Evolutionary conservation across 345 rosid species (phyloP).

Genomic region (Syzygium oleosum): DNA sequence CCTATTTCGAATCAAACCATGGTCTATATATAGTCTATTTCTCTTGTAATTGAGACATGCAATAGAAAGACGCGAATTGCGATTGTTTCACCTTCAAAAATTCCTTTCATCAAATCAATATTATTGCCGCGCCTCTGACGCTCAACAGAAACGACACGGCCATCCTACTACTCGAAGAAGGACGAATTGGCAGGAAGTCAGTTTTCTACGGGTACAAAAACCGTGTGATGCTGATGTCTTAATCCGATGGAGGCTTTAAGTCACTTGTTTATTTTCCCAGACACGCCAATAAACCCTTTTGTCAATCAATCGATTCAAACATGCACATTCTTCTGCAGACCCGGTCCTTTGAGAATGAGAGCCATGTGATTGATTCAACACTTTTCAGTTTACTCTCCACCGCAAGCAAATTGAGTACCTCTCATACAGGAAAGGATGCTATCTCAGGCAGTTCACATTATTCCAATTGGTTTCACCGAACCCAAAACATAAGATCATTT

Average conservation of each 20-base stretch:
- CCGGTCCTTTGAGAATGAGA: not conserved
- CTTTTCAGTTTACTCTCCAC: not conserved
- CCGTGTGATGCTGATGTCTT: not conserved
- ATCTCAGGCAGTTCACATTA: not conserved
- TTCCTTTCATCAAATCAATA: too few species aligned
- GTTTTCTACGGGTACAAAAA: not conserved
- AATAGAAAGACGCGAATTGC: too few species aligned
- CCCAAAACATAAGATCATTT: not conserved
- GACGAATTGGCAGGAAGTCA: not conserved
- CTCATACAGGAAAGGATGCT: slow-evolving; percentile 18
- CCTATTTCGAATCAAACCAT: too few species aligned
- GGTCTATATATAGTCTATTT: too few species aligned
- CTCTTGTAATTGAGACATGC: too few species aligned
- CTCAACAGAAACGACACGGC: too few species aligned
- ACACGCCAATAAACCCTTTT: not conserved
- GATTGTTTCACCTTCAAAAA: too few species aligned
- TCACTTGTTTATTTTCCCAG: not conserved
- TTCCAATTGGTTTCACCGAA: too few species aligned
- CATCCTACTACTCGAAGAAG: not conserved
- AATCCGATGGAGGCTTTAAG: not conserved
- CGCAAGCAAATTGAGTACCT: not conserved
- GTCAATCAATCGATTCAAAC: not conserved
- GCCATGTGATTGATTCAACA: not conserved
- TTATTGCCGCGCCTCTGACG: too few species aligned
- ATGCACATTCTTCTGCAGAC: not conserved